Conservation (phyloP, 2,329 filamentous ascomycete species). For the Graphiopsis chlorocephala region DNA sequence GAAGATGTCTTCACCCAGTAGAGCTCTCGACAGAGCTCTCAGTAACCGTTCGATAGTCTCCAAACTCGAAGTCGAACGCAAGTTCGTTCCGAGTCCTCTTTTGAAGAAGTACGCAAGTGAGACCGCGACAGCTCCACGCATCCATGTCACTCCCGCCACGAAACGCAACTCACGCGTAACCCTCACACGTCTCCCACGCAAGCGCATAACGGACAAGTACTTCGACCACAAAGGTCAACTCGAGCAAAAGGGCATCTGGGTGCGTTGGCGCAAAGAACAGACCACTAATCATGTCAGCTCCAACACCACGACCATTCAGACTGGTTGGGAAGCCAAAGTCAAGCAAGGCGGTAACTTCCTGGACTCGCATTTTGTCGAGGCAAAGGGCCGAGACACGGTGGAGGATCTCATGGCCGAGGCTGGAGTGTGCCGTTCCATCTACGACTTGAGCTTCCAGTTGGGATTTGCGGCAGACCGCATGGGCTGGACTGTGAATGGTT, state of each 20-base stretch:
- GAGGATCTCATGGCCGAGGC: background rate
- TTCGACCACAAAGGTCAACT: constrained; percentile 19
- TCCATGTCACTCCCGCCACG: background rate
- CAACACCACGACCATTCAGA: background rate
- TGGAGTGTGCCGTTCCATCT: background rate
- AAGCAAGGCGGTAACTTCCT: constrained; percentile 19
- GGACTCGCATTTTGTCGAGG: constrained; percentile 21
- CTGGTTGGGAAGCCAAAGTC: constrained; percentile 22
- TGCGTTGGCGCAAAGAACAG: constrained; percentile 13
- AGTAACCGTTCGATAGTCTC: background rate
- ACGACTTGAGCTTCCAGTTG: background rate
- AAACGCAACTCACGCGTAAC: background rate
- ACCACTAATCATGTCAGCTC: background rate
- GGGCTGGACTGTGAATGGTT: constrained; percentile 14
- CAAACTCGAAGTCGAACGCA: constrained; percentile 24
- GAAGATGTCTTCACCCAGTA: background rate
- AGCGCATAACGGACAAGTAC: constrained; percentile 21
- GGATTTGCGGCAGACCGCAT: constrained; percentile 18
- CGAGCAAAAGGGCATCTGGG: constrained; percentile 18
- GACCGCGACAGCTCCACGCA: background rate
- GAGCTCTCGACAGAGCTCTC: background rate
- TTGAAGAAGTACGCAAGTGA: background rate
- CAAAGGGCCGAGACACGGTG: constrained; percentile 7
- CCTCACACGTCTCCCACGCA: constrained; percentile 12
- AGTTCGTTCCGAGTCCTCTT: constrained; percentile 18